Percentiles rank a stretch among this genome's conserved stretches.
Conservation (phyloP, 169 alveolate species). For the Cryptosporidium ubiquitum region DNA sequence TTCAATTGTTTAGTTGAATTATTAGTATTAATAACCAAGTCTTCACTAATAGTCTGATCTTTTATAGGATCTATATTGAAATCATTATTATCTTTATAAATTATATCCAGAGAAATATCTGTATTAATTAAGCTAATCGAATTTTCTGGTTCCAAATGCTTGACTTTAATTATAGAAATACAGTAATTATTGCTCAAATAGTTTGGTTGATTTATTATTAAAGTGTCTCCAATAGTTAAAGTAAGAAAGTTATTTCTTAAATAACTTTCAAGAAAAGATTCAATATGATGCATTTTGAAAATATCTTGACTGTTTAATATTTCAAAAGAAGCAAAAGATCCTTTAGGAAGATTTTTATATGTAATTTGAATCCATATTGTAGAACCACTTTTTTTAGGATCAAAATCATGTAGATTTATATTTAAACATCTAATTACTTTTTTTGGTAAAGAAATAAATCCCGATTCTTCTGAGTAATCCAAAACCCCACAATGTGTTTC, state of each 20-base stretch:
- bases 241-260: constrained; percentile 39
- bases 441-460: constrained; percentile 42
- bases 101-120: constrained; percentile 24
- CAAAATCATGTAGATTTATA: background rate
- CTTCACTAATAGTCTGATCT: background rate
- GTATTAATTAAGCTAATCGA: constrained; percentile 42
- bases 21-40: background rate
- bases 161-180: constrained; percentile 25
- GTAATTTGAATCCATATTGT: constrained; percentile 28
- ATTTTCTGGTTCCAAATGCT: constrained; percentile 54
- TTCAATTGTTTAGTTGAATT: background rate
- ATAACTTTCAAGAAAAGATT: constrained; percentile 34
- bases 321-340: constrained; percentile 53
- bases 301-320: constrained; percentile 17
- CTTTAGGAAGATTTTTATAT: constrained; percentile 20
- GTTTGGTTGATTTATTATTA: constrained; percentile 16
- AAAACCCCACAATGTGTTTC: constrained; percentile 66
- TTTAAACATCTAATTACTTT: constrained; percentile 51
- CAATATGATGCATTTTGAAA: constrained; percentile 27
- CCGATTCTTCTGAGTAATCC: constrained; percentile 28
- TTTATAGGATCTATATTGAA: background rate
- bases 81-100: background rate
- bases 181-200: background rate
- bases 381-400: background rate
- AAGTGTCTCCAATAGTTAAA: constrained; percentile 47